Percentiles rank a stretch among this genome's conserved stretches.
phyloP scores from a whole-genome alignment of 164 flowering plant genomes.

The Vitis amurensis region DNA sequence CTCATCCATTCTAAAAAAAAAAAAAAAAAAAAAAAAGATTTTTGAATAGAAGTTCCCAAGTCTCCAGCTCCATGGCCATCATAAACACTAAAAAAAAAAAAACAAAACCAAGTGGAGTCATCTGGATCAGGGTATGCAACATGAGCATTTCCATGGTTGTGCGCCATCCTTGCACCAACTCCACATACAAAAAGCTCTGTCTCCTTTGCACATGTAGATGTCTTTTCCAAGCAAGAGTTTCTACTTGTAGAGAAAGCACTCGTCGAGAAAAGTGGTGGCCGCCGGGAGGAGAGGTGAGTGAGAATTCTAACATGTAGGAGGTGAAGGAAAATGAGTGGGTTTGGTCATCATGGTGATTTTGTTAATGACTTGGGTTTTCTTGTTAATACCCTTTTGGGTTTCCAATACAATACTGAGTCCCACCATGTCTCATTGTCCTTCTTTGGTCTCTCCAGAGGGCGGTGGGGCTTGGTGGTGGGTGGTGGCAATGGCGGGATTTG shows the following conservation, averaged over 20 bases:
- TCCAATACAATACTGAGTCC: constrained; percentile 68
- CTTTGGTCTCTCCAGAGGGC: not conserved
- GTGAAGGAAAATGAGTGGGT: constrained; percentile 13
- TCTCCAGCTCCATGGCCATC: no score
- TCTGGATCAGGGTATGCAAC: no score
- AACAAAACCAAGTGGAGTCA: no score
- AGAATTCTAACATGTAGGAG: constrained; percentile 2
- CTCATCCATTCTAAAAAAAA: no score
- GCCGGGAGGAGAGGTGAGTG: constrained; percentile 11
- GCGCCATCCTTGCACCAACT: no score
- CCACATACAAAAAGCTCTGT: no score
- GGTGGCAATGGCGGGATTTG: not conserved
- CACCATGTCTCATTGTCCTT: constrained; percentile 46
- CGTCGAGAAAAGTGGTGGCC: constrained; percentile 41
- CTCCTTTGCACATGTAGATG: constrained; percentile 67
- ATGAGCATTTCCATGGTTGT: no score
- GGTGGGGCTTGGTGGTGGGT: not conserved
- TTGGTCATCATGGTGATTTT: constrained; percentile 31
- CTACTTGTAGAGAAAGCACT: constrained; percentile 59
- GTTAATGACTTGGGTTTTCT: constrained; percentile 41
- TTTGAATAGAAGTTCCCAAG: no score
- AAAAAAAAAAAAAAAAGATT: no score
- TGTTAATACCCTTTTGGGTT: constrained; percentile 25
- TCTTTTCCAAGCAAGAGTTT: constrained; percentile 63
- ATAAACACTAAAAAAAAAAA: no score